These are phyloP conservation scores for Aquilaria sinensis DNA, from an alignment of 345 rosid genomes.

Conservation along the genomic window DNA sequence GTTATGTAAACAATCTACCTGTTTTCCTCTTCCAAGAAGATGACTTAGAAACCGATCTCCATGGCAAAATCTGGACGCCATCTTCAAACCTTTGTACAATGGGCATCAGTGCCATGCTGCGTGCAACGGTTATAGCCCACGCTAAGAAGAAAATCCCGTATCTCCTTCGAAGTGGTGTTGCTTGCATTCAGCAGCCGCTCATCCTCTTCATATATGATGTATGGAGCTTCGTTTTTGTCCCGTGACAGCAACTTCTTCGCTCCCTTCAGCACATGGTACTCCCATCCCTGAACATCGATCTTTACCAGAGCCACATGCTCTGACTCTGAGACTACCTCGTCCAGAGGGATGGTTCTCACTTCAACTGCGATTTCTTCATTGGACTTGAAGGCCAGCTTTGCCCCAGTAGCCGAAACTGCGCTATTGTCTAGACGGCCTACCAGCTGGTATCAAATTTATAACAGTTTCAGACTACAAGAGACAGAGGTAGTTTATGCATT, in stretches of 20 bases:
- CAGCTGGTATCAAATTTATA: constrained; percentile 30
- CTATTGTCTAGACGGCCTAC: constrained; percentile 92
- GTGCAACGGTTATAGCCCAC: constrained; percentile 69
- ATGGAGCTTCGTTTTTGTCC: constrained; percentile 75
- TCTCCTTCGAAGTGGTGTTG: constrained; percentile 77
- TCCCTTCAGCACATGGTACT: constrained; percentile 84
- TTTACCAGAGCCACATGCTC: constrained; percentile 63
- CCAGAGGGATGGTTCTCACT: constrained; percentile 82
- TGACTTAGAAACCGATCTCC: no score
- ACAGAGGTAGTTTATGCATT: no score
- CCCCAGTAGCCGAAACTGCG: constrained; percentile 86
- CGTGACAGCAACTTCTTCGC: constrained; percentile 68
- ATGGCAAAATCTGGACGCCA: no score
- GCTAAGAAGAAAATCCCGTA: constrained; percentile 54
- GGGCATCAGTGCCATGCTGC: constrained; percentile 78
- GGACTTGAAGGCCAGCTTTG: constrained; percentile 89
- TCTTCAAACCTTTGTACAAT: constrained; percentile 19
- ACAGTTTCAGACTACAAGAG: no score
- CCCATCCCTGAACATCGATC: constrained; percentile 99
- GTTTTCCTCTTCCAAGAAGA: no score
- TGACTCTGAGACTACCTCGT: constrained; percentile 55
- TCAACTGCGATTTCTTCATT: constrained; percentile 86
- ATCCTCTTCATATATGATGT: constrained; percentile 88
- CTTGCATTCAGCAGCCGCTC: constrained; percentile 84
- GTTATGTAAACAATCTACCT: no score